Evolutionary conservation across 75 land plant genomes (phyloP).

Genomic region (Chamaecyparis obtusa): DNA sequence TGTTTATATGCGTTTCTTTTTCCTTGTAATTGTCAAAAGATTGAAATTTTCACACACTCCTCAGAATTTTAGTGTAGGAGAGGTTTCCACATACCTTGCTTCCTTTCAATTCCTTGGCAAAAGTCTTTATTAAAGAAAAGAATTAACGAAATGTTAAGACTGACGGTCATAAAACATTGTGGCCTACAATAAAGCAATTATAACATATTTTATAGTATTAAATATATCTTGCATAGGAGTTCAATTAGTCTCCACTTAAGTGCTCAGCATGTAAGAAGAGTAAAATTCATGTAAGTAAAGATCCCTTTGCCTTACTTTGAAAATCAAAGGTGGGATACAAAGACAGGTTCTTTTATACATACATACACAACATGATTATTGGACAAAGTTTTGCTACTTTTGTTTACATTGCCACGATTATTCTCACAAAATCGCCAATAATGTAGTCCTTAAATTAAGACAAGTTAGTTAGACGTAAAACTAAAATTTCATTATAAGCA

Average conservation of each 20-base stretch:
- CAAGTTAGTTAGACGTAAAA: not conserved
- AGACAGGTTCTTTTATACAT: not conserved
- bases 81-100: too few relatives aligned
- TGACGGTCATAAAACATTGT: not conserved
- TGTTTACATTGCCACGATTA: not conserved
- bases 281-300: not conserved
- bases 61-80: too few relatives aligned
- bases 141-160: not conserved
- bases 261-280: not conserved
- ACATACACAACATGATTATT: not conserved
- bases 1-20: too few relatives aligned
- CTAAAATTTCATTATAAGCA: not conserved
- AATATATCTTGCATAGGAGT: not conserved
- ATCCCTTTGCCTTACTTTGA: not conserved
- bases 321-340: not conserved
- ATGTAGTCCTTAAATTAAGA: not conserved
- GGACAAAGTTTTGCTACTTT: not conserved
- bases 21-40: too few relatives aligned
- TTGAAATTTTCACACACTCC: too few relatives aligned
- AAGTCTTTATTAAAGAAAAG: not conserved
- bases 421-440: not conserved
- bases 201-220: not conserved
- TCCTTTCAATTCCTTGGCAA: too few relatives aligned
- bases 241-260: not conserved
- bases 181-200: not conserved